Evolutionary conservation across 305 asterid species (phyloP).

Genomic region (Rubia tinctorum): DNA sequence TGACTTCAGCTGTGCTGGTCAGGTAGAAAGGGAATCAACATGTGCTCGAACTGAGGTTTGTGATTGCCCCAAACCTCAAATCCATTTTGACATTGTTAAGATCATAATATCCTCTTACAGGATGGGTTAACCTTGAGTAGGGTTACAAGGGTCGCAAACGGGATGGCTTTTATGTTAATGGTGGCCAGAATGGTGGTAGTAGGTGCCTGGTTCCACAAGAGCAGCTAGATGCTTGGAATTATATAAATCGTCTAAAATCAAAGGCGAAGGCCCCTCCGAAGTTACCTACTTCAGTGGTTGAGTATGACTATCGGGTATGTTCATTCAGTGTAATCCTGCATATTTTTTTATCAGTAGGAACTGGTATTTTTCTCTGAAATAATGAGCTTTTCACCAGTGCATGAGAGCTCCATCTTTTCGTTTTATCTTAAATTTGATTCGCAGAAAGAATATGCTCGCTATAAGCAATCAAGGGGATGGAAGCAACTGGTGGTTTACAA

Average conservation of each 20-base stretch:
- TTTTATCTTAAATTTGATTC: conserved; percentile 8
- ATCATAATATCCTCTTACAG: conserved; percentile 16
- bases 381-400: neutral
- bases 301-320: conserved; percentile 51
- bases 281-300: conserved; percentile 35
- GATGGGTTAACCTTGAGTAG: conserved; percentile 29
- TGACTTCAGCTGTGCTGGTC: conserved; percentile 25
- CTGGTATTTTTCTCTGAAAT: neutral
- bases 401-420: neutral
- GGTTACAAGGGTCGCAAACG: conserved; percentile 55
- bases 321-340: conserved; percentile 10
- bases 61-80: conserved; percentile 12
- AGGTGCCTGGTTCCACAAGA: conserved; percentile 65
- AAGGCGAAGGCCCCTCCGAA: conserved; percentile 32
- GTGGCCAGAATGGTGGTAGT: conserved; percentile 29
- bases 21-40: conserved; percentile 28
- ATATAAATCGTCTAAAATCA: conserved; percentile 47
- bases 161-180: conserved; percentile 37
- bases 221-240: conserved; percentile 69
- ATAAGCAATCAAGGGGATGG: conserved; percentile 61
- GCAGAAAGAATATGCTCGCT: conserved; percentile 64
- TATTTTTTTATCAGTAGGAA: neutral
- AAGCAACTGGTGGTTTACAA: conserved; percentile 62
- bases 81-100: conserved; percentile 7
- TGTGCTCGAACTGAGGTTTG: conserved; percentile 71